Base-by-base conservation (phyloP, 495 filamentous ascomycete genomes). In the Evansstolkia leycettana region DNA sequence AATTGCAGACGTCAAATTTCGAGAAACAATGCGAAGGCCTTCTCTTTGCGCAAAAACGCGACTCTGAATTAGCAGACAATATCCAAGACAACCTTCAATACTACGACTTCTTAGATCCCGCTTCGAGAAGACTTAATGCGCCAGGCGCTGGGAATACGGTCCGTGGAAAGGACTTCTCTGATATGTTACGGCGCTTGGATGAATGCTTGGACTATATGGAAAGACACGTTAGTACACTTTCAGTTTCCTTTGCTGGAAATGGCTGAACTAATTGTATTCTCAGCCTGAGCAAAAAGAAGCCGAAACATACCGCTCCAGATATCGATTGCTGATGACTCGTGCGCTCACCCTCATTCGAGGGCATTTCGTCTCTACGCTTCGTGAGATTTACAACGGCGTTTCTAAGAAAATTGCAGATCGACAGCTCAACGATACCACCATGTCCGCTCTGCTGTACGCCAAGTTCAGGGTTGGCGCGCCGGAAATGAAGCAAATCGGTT, bases 201-300 rank as follows among this genome's bases (percentile, higher is more conserved):
- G 73, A 77, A 32, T 96, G 90, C 52, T 69, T 98, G 45, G 82
- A 76, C 31, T 94, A 92, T 45, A 93, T 94, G 86, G 70, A 78
- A 36, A 58, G 68, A 34, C 82, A 94, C 61, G 83, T 87, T 45
- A 52, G 79, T 67, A 47, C 1, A 8, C 10, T 19, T 5, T 10
- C 14, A 10, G n/a, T n/a, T 24, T 6, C 28, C 14, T 13, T 9
- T 33, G 2, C 33, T 10, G 13, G n/a, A 3, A 32, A 8, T 7
- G 24, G 5, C 9, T 17, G 23, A 27, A 43, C 47, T 53, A 44
- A 53, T 43, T 12, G 10, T 27, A 9, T 14, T 41, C n/a, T 11
- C 46, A 93, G 79, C 70, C 80, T 11, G 69, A 75, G 6, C 92
- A 94, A 58, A 78, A 81, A 37, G 90, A 96, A 53, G 76, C 86